phyloP scores from a whole-genome alignment of 2,329 filamentous ascomycete genomes.

The Talaromyces funiculosus region DNA sequence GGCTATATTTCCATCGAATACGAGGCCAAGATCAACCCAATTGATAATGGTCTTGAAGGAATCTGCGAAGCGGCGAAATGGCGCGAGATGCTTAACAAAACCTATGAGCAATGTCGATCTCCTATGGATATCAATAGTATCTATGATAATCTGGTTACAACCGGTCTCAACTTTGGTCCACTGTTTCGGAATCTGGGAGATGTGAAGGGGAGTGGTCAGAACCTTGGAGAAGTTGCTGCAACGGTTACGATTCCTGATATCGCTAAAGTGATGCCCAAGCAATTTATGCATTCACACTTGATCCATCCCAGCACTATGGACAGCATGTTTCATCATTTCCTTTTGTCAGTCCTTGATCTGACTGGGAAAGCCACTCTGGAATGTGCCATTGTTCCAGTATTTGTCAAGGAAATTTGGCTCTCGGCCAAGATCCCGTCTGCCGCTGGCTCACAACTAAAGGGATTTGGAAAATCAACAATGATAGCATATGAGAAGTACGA shows the following conservation, averaged over 20 bases:
- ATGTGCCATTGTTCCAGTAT: slow-evolving; percentile 25
- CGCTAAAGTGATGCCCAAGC: slow-evolving; percentile 28
- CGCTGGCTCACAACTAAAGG: slow-evolving; percentile 20
- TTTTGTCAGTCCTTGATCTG: slow-evolving; percentile 23
- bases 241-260: slow-evolving; percentile 26
- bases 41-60: slow-evolving; percentile 21
- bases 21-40: slow-evolving; percentile 12
- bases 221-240: slow-evolving; percentile 19
- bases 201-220: slow-evolving; percentile 18
- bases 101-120: slow-evolving; percentile 18
- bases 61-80: slow-evolving; percentile 17
- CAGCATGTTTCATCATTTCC: slow-evolving; percentile 27
- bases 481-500: slow-evolving; percentile 20
- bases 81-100: slow-evolving; percentile 14
- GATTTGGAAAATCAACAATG: slow-evolving; percentile 20
- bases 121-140: slow-evolving; percentile 20
- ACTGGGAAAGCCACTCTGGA: slow-evolving; percentile 19
- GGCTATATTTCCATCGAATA: slow-evolving; percentile 26
- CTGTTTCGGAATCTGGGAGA: slow-evolving; percentile 26
- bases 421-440: slow-evolving; percentile 22
- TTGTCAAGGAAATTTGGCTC: slow-evolving; percentile 29
- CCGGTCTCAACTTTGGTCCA: slow-evolving; percentile 27
- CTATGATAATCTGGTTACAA: slow-evolving; percentile 24
- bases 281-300: slow-evolving; percentile 27
- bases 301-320: slow-evolving; percentile 36